Evolutionary conservation across 768 basidiomycete genomes (phyloP).

Genomic region (Coprinopsis sp.): DNA sequence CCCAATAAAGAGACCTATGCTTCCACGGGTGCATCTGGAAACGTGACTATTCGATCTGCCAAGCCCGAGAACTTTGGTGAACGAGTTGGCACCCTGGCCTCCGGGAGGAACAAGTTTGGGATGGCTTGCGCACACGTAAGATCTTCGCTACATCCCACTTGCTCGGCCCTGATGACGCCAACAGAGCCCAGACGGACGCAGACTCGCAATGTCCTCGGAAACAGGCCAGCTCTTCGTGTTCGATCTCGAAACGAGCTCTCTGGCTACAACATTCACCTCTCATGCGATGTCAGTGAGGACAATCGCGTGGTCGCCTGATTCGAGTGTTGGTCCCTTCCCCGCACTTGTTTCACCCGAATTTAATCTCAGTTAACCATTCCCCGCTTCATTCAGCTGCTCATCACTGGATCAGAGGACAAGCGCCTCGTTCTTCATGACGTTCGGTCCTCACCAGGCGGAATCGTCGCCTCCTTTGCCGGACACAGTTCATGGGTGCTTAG

Average conservation of each 20-base stretch:
- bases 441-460: constrained; percentile 69
- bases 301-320: constrained; percentile 85
- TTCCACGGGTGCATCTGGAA: constrained; percentile 67
- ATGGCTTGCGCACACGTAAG: constrained; percentile 69
- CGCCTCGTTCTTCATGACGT: constrained; percentile 89
- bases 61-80: constrained; percentile 62
- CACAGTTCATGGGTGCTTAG: constrained; percentile 92
- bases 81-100: constrained; percentile 51
- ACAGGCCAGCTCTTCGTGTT: constrained; percentile 86
- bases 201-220: constrained; percentile 78
- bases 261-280: constrained; percentile 71
- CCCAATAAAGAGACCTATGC: constrained; percentile 72
- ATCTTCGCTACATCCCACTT: neutral
- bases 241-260: constrained; percentile 63
- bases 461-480: constrained; percentile 80
- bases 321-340: constrained; percentile 53
- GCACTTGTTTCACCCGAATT: neutral
- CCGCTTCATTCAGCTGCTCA: constrained; percentile 65
- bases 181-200: constrained; percentile 85
- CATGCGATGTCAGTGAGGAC: constrained; percentile 90
- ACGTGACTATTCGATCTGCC: constrained; percentile 69
- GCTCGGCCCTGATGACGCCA: neutral
- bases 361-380: constrained; percentile 3
- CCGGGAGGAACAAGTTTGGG: constrained; percentile 73
- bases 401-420: constrained; percentile 92